Percentiles rank a stretch among this genome's conserved stretches.
These are phyloP conservation scores for Funneliformis caledonium DNA, from an alignment of 371 early-diverging fungal species.

Conservation along the genomic window DNA sequence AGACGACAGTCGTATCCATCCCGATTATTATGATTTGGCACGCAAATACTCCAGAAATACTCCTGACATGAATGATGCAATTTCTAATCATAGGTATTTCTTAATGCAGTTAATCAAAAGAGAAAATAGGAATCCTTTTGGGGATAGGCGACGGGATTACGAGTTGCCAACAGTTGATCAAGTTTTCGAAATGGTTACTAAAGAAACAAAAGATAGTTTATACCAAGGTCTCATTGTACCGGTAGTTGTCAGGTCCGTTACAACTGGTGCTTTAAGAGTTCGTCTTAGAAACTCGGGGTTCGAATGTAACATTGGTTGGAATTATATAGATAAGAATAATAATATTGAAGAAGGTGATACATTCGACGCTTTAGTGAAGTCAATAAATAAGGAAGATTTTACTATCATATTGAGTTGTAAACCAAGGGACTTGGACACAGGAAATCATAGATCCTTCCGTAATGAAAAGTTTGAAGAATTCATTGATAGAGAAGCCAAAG, in stretches of 20 bases:
- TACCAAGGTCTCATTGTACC: constrained; percentile 69
- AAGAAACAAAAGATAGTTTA: constrained; percentile 77
- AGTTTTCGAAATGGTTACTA: constrained; percentile 87
- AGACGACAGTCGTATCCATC: constrained; percentile 95
- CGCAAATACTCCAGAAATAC: constrained; percentile 98
- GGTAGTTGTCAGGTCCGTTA: constrained; percentile 57
- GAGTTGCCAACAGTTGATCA: constrained; percentile 63
- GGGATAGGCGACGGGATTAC: constrained; percentile 76
- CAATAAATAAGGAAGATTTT: constrained; percentile 79
- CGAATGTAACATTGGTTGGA: constrained; percentile 79
- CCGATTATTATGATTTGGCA: constrained; percentile 93
- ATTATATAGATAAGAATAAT: constrained; percentile 50
- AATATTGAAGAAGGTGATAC: constrained; percentile 67
- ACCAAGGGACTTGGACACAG: neutral
- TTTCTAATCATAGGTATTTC: constrained; percentile 56
- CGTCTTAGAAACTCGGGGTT: constrained; percentile 63
- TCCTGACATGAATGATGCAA: constrained; percentile 88
- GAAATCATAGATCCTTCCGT: too few species aligned
- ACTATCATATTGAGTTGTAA: constrained; percentile 71
- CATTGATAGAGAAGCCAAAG: constrained; percentile 7
- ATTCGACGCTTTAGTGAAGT: constrained; percentile 74
- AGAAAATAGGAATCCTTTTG: constrained; percentile 86
- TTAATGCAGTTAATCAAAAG: constrained; percentile 88
- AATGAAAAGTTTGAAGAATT: neutral
- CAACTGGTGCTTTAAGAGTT: neutral